Evolutionary conservation across 2,329 filamentous ascomycete species (phyloP).

Genomic region (Zalaria obscura): DNA sequence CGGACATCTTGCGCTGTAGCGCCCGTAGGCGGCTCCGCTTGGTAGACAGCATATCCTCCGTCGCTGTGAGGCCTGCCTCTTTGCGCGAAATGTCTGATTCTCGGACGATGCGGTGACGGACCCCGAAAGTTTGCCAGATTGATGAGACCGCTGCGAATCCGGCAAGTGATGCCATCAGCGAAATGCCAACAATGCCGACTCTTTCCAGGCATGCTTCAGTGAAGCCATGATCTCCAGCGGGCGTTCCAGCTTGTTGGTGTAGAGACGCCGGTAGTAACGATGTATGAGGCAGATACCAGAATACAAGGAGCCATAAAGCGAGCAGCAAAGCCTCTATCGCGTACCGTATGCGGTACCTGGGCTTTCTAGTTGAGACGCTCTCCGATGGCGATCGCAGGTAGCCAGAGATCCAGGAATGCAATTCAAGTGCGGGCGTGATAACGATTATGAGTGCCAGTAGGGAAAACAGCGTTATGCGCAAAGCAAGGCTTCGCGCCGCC

Average conservation of each 20-base stretch:
- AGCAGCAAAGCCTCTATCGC: constrained; percentile 47
- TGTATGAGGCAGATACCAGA: constrained; percentile 46
- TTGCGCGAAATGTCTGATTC: constrained; percentile 66
- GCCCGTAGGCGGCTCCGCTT: constrained; percentile 61
- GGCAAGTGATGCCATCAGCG: constrained; percentile 74
- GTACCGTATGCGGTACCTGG: background rate
- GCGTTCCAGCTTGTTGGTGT: constrained; percentile 16
- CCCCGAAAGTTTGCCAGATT: constrained; percentile 70
- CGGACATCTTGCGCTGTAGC: constrained; percentile 49
- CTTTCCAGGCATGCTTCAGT: constrained; percentile 45
- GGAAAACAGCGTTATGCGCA: constrained; percentile 55
- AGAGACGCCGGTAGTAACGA: constrained; percentile 20
- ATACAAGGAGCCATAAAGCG: constrained; percentile 52
- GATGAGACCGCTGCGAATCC: constrained; percentile 82
- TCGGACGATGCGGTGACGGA: constrained; percentile 41
- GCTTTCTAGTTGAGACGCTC: background rate
- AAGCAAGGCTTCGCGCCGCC: constrained; percentile 50
- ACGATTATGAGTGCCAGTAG: constrained; percentile 60
- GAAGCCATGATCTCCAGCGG: constrained; percentile 26
- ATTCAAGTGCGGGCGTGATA: constrained; percentile 64
- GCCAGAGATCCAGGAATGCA: constrained; percentile 48
- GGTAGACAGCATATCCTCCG: constrained; percentile 61
- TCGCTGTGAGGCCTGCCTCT: constrained; percentile 63
- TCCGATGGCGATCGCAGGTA: constrained; percentile 1
- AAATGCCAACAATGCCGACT: constrained; percentile 73